Base-by-base conservation (phyloP, 352 stramenopile genomes). In the Phytopythium cucurbitacearum region DNA sequence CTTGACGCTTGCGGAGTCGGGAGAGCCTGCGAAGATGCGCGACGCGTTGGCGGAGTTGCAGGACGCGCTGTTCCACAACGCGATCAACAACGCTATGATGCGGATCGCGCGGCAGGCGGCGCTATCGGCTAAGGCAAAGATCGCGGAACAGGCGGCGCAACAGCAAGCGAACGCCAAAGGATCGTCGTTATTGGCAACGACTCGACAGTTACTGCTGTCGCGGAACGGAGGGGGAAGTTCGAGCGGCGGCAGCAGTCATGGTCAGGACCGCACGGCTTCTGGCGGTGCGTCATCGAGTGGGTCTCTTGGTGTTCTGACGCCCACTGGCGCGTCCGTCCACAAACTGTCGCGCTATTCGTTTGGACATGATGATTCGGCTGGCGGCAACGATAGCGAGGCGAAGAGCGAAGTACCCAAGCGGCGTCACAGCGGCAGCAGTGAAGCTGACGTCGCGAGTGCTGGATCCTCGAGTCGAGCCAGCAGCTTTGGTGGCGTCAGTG, bases 51-150 rank as follows among this genome's bases (percentile, higher is more conserved):
- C 64, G 34, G 57, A 78, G 43, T 52, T 91, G 8, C 80, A 91
- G 57, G 65, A 89, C 39, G 71, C 68, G 32, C 62, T 91, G 10
- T 91, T 94, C 52, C 74, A 77, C 36, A 78, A 64, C 59, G 87
- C 78, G 7, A 68, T 91, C 47, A 85, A 87, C 50, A 79, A 91
- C 49, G 83, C 80, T 2, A 89, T 89, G 63, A 88, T 94, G 80
- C 72, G 79, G 40, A 89, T 94, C 55, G 83, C 83, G 0, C 80
- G 83, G 39, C 76, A 94, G 45, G 83, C 83, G 28, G 83, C 83
- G 7, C 53, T 94, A 40, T 91, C 80, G 0, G 83, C 83, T 7
- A 89, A 91, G 42, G 83, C 79, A 4, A 85, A 85, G 48, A 94
- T 94, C 66, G 83, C 83, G 5, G 79, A 94, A 42, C 76, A 91